These are phyloP conservation scores for Cicer chorassanicum DNA, from an alignment of 306 rosid genomes.

Conservation along the genomic window DNA sequence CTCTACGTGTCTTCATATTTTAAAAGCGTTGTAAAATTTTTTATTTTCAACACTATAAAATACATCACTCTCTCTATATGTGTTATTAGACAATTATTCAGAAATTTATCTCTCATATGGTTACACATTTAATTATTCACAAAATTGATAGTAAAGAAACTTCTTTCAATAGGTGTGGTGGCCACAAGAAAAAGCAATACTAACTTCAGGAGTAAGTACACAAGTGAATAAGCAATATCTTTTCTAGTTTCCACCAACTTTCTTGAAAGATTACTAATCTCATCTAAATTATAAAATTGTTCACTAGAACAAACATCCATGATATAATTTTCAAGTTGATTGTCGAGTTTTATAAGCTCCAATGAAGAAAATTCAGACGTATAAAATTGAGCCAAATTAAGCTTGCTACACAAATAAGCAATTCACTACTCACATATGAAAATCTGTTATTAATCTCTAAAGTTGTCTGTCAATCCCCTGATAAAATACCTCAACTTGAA, in stretches of 20 bases:
- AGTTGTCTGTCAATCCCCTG: neutral
- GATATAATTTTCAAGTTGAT: neutral
- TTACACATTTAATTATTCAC: neutral
- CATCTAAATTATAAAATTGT: neutral
- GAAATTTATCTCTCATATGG: neutral
- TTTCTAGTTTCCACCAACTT: neutral
- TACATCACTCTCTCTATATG: neutral
- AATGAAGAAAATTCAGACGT: neutral
- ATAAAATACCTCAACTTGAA: neutral
- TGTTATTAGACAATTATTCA: neutral
- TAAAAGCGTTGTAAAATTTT: neutral
- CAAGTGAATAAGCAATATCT: neutral
- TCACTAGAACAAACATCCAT: neutral
- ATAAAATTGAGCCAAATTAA: neutral
- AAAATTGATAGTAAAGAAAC: too few relatives aligned
- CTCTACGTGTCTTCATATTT: too few relatives aligned
- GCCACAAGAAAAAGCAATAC: neutral
- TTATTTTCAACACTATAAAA: neutral
- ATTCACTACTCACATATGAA: neutral
- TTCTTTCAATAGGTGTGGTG: neutral
- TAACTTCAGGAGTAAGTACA: neutral
- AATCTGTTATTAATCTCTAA: neutral
- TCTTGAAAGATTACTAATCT: neutral
- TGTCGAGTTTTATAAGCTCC: neutral
- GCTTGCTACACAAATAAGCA: neutral